Evolutionary conservation across 1,284 basidiomycete genomes (phyloP).

Genomic region (Trametes hirsuta): DNA sequence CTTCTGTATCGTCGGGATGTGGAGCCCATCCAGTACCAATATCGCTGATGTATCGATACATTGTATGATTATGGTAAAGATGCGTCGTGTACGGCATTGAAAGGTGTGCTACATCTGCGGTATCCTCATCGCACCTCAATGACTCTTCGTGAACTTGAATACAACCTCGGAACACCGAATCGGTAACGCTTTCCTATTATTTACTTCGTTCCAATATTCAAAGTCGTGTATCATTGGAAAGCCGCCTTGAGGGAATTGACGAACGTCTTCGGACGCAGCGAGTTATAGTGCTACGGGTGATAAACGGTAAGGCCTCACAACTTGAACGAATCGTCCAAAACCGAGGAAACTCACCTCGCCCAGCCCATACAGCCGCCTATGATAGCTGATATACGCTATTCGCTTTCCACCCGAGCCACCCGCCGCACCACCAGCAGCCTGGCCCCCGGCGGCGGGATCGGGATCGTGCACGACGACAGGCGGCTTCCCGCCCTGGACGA

Average conservation of each 20-base stretch:
- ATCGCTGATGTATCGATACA: too few species aligned
- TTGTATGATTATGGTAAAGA: too few species aligned
- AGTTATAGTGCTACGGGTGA: conserved; percentile 80
- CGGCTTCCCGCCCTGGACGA: conserved; percentile 85
- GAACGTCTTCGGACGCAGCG: conserved; percentile 63
- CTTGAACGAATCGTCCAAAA: conserved; percentile 2
- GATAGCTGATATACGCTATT: conserved; percentile 84
- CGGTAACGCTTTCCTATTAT: too few species aligned
- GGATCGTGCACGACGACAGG: conserved; percentile 84
- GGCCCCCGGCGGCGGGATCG: conserved; percentile 30
- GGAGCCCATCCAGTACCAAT: too few species aligned
- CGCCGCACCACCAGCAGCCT: conserved; percentile 28
- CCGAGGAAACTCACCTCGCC: conserved; percentile 73
- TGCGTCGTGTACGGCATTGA: too few species aligned
- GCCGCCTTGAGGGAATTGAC: conserved; percentile 46
- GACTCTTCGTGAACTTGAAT: too few species aligned
- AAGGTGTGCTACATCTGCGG: too few species aligned
- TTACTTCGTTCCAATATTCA: too few species aligned
- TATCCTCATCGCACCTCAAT: too few species aligned
- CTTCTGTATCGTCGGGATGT: too few species aligned
- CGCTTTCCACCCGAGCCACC: conserved; percentile 45
- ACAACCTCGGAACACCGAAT: too few species aligned
- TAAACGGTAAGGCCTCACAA: neutral
- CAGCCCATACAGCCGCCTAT: conserved; percentile 89
- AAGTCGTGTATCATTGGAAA: conserved; percentile 26